Evolutionary conservation across 225 moss, liverwort and hornwort species (phyloP).

Genomic region (Asterella californica): DNA sequence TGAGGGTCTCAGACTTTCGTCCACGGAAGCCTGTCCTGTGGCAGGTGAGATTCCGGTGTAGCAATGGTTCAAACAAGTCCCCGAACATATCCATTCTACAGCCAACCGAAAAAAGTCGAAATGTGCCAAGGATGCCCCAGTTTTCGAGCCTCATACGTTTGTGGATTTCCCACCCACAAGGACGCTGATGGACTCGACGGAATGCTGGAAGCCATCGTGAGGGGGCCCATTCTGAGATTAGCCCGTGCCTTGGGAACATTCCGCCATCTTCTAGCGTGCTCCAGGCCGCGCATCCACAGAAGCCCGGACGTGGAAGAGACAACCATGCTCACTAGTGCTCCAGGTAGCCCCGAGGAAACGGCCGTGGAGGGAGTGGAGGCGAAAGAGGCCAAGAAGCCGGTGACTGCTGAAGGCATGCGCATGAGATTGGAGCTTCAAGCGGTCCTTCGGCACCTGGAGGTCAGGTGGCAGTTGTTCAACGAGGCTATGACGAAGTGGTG

Average conservation of each 20-base stretch:
- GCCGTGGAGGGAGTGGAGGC: background rate
- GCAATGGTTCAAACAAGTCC: constrained; percentile 16
- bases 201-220: constrained; percentile 30
- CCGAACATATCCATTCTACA: constrained; percentile 23
- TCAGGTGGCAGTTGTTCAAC: constrained; percentile 86
- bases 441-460: constrained; percentile 78
- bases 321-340: constrained; percentile 32
- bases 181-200: constrained; percentile 33
- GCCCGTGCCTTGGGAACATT: constrained; percentile 47
- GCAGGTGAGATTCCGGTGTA: background rate
- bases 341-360: constrained; percentile 3
- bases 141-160: constrained; percentile 27
- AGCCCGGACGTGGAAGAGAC: constrained; percentile 45
- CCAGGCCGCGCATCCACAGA: constrained; percentile 53
- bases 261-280: constrained; percentile 56
- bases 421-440: constrained; percentile 42
- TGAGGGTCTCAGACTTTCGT: background rate
- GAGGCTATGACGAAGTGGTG: constrained; percentile 83
- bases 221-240: constrained; percentile 33
- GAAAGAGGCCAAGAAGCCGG: constrained; percentile 27
- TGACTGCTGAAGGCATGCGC: constrained; percentile 36
- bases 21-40: background rate
- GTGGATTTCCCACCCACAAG: constrained; percentile 30
- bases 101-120: constrained; percentile 21
- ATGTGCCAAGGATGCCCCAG: constrained; percentile 21